Percentiles rank a stretch among this genome's conserved stretches.
phyloP scores from a whole-genome alignment of 306 rosid genomes.

The Vigna radiata region DNA sequence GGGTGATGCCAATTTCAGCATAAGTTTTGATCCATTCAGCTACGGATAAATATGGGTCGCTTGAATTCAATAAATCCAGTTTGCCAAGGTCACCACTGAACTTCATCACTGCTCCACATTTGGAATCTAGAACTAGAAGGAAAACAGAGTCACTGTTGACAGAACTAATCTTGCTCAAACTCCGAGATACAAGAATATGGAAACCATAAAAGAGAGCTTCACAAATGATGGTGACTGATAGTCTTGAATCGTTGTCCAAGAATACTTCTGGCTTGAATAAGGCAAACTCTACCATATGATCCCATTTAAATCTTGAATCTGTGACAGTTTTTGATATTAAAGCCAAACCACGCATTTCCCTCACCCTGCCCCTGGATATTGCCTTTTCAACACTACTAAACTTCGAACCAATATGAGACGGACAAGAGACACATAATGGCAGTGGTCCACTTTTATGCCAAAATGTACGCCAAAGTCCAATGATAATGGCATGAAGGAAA shows the following conservation, averaged over 20 bases:
- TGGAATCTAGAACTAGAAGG: conserved; percentile 77
- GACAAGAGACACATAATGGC: conserved; percentile 80
- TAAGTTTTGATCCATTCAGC: conserved; percentile 78
- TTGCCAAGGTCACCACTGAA: conserved; percentile 81
- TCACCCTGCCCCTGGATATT: conserved; percentile 75
- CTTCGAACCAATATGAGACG: conserved; percentile 76
- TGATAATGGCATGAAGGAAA: conserved; percentile 75
- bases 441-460: conserved; percentile 87
- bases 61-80: conserved; percentile 70
- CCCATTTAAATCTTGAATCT: conserved; percentile 73
- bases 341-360: conserved; percentile 76
- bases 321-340: conserved; percentile 65
- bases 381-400: conserved; percentile 80
- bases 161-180: conserved; percentile 69
- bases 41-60: conserved; percentile 69
- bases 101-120: conserved; percentile 76
- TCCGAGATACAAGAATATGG: conserved; percentile 82
- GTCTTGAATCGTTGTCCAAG: conserved; percentile 58
- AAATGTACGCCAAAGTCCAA: conserved; percentile 89
- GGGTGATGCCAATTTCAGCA: conserved; percentile 74
- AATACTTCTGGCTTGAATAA: conserved; percentile 71
- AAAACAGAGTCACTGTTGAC: conserved; percentile 69
- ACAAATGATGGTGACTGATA: conserved; percentile 65
- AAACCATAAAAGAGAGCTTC: conserved; percentile 93
- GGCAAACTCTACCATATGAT: conserved; percentile 76